A percentile compares a stretch with the other conserved stretches of the same genome.
phyloP scores from a whole-genome alignment of 768 basidiomycete species.

The Mycena metata region DNA sequence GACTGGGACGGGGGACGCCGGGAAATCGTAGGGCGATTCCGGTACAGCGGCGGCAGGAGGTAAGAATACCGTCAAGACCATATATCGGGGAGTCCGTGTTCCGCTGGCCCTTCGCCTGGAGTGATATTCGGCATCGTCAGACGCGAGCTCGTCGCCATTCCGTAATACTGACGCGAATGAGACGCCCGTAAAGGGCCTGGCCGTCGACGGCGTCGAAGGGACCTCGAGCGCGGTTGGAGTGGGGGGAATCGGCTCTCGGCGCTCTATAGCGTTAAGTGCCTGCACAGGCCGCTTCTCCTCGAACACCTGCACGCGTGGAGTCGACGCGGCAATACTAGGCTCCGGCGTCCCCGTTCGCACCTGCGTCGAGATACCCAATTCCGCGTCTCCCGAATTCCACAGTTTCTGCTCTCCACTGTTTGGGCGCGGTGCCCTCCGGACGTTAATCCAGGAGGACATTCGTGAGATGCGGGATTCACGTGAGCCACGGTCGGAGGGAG shows the following conservation, averaged over 20 bases:
- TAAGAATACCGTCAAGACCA: constrained; percentile 56
- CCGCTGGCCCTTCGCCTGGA: constrained; percentile 13
- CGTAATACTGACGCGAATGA: constrained; percentile 54
- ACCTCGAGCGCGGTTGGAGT: constrained; percentile 26
- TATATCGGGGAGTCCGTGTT: constrained; percentile 59
- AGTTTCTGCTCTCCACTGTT: constrained; percentile 47
- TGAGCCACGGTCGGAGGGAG: constrained; percentile 11
- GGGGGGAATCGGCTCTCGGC: constrained; percentile 1
- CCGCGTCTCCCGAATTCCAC: constrained; percentile 49
- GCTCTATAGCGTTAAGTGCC: constrained; percentile 13
- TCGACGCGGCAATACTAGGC: constrained; percentile 10
- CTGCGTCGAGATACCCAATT: constrained; percentile 42
- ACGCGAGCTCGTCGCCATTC: constrained; percentile 37
- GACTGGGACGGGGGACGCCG: constrained; percentile 27
- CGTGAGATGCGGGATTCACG: constrained; percentile 41
- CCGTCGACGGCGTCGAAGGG: constrained; percentile 26
- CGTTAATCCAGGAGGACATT: constrained; percentile 57
- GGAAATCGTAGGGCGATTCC: constrained; percentile 33
- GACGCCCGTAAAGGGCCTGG: constrained; percentile 39
- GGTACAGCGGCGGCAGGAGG: constrained; percentile 21
- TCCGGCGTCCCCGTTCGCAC: constrained; percentile 14
- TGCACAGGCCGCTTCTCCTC: constrained; percentile 28
- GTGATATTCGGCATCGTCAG: constrained; percentile 32
- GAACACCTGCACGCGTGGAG: constrained; percentile 18
- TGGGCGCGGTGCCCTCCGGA: constrained; percentile 45